Percentiles rank a stretch among this genome's conserved stretches.
Evolutionary conservation across 441 rosid genomes (phyloP).

Genomic region (Hura crepitans): DNA sequence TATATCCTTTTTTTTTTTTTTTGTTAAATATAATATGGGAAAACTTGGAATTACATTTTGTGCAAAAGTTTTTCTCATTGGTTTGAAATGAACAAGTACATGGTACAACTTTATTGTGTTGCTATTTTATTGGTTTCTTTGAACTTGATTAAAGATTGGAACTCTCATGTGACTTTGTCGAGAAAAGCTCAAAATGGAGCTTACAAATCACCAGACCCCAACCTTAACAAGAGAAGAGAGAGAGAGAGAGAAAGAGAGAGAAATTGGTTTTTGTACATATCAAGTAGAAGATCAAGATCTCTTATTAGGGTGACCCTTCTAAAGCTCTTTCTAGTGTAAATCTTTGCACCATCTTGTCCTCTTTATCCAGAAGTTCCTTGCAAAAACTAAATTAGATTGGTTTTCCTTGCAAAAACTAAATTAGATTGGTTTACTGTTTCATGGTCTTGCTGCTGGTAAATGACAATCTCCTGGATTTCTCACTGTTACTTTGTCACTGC

Average conservation of each 20-base stretch:
- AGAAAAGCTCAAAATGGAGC: not conserved
- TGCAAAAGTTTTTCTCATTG: not conserved
- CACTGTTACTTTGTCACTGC: not conserved
- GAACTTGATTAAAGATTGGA: constrained; percentile 1
- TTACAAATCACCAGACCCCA: not conserved
- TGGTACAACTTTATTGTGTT: not conserved
- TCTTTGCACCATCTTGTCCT: not conserved
- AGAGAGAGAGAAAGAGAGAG: not conserved
- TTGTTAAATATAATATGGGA: not conserved
- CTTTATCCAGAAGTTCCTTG: no score
- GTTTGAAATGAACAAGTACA: constrained; percentile 1
- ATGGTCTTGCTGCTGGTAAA: not conserved
- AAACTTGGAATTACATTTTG: not conserved
- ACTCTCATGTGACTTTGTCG: not conserved
- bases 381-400: no score
- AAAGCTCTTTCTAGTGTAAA: not conserved
- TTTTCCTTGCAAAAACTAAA: not conserved
- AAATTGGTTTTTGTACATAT: not conserved
- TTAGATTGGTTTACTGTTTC: not conserved
- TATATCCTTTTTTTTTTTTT: not conserved
- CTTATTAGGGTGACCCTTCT: not conserved
- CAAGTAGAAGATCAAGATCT: not conserved
- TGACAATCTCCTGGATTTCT: not conserved
- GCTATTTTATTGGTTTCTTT: not conserved
- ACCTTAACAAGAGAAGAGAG: not conserved